phyloP scores from a whole-genome alignment of 768 basidiomycete genomes.

The Pisolithus orientalis region DNA sequence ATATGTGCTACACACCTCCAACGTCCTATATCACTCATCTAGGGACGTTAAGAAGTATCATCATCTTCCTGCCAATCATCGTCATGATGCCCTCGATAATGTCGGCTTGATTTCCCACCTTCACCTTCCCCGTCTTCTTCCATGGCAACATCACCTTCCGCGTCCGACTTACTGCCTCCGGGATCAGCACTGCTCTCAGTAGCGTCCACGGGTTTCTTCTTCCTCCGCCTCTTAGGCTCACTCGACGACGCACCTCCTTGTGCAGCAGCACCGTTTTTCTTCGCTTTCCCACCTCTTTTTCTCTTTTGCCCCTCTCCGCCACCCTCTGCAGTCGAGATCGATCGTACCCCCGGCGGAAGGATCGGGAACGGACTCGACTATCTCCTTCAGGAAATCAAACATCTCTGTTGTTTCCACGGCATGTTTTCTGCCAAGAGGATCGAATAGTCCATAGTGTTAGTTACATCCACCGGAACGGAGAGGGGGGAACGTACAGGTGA shows the following conservation, averaged over 20 bases:
- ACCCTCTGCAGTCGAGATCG: constrained; percentile 55
- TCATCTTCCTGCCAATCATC: constrained; percentile 37
- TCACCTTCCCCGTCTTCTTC: constrained; percentile 41
- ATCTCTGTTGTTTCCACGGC: constrained; percentile 82
- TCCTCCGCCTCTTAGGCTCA: constrained; percentile 43
- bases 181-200: constrained; percentile 30
- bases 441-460: neutral
- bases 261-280: constrained; percentile 35
- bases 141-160: constrained; percentile 29
- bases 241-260: constrained; percentile 17
- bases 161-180: constrained; percentile 32
- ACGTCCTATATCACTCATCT: constrained; percentile 14
- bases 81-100: constrained; percentile 28
- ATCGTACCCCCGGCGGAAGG: constrained; percentile 80
- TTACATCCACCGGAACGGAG: neutral
- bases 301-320: constrained; percentile 47
- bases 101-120: constrained; percentile 32
- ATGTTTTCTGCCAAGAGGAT: constrained; percentile 63
- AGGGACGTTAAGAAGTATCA: constrained; percentile 38
- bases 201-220: constrained; percentile 37
- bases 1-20: neutral
- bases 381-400: constrained; percentile 92
- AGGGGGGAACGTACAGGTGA: constrained; percentile 68
- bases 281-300: constrained; percentile 50
- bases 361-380: constrained; percentile 81